Conservation (phyloP, 495 filamentous ascomycete species). For the Talaromyces trachyspermus region DNA sequence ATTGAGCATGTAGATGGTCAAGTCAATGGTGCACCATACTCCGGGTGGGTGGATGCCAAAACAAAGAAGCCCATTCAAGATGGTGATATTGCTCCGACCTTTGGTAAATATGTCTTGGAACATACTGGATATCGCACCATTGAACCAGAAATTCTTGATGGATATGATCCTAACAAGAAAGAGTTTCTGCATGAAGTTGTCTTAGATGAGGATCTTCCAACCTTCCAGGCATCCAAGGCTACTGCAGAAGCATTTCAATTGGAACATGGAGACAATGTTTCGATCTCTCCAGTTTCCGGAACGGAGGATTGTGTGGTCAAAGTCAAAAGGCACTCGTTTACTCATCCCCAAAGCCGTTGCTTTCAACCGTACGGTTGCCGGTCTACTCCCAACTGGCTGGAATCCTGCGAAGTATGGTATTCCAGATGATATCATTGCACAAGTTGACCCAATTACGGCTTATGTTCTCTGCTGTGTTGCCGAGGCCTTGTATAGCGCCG, state of each 20-base stretch:
- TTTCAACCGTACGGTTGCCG: conserved; percentile 12
- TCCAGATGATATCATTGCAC: conserved; percentile 15
- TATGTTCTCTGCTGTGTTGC: conserved; percentile 11
- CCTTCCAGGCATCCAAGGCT: conserved; percentile 9
- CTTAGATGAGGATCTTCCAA: conserved; percentile 9
- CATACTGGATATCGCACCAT: conserved; percentile 13
- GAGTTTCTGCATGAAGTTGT: conserved; percentile 13
- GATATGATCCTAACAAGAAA: conserved; percentile 7
- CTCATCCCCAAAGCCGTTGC: conserved; percentile 13
- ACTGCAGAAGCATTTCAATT: conserved; percentile 9
- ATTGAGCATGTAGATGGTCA: conserved; percentile 18
- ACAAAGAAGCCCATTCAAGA: conserved; percentile 12
- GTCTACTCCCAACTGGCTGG: conserved; percentile 17
- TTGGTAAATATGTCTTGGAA: conserved; percentile 8
- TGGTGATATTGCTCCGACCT: conserved; percentile 9
- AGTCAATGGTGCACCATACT: conserved; percentile 13
- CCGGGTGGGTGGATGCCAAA: conserved; percentile 16
- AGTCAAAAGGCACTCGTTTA: conserved; percentile 12
- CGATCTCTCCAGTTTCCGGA: background rate
- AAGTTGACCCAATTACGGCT: conserved; percentile 14
- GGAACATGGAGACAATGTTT: conserved; percentile 16
- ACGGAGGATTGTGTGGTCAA: conserved; percentile 7
- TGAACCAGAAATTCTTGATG: conserved; percentile 2
- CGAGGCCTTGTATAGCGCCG: conserved; percentile 15
- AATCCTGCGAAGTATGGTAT: conserved; percentile 15